These are phyloP conservation scores for Datisca glomerata DNA, from an alignment of 306 rosid genomes.

Conservation along the genomic window DNA sequence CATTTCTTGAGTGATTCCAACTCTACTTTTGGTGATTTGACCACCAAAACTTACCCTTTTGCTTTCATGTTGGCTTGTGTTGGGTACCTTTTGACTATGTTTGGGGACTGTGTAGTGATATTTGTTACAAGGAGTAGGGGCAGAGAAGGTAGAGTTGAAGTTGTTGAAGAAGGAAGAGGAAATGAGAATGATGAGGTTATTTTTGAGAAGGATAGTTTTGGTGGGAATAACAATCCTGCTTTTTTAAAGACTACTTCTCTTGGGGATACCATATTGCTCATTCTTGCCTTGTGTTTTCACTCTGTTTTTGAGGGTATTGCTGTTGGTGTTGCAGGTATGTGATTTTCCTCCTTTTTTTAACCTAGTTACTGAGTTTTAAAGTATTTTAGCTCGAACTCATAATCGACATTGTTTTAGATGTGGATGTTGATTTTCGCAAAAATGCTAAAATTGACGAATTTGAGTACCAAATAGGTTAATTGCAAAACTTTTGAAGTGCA, in stretches of 20 bases:
- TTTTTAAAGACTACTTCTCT: constrained; percentile 36
- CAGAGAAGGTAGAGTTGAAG: constrained; percentile 30
- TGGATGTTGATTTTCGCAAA: too few relatives aligned
- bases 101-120: constrained; percentile 42
- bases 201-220: too few relatives aligned
- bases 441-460: too few relatives aligned
- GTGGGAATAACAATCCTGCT: constrained; percentile 7
- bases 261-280: constrained; percentile 56
- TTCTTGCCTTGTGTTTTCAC: constrained; percentile 60
- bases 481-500: too few relatives aligned
- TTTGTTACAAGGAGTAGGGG: constrained; percentile 14
- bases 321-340: constrained; percentile 56
- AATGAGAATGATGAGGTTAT: background rate
- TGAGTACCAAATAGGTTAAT: too few relatives aligned
- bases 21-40: constrained; percentile 31
- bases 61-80: constrained; percentile 56
- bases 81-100: constrained; percentile 62
- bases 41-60: constrained; percentile 55
- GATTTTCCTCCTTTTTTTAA: too few relatives aligned
- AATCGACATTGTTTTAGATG: too few relatives aligned
- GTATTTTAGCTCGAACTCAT: too few relatives aligned
- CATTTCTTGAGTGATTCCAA: constrained; percentile 66
- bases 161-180: constrained; percentile 30
- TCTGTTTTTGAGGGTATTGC: constrained; percentile 82
- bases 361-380: too few relatives aligned